Evolutionary conservation across 2,329 filamentous ascomycete species (phyloP).

Genomic region (Sarocladiaceae sp.): DNA sequence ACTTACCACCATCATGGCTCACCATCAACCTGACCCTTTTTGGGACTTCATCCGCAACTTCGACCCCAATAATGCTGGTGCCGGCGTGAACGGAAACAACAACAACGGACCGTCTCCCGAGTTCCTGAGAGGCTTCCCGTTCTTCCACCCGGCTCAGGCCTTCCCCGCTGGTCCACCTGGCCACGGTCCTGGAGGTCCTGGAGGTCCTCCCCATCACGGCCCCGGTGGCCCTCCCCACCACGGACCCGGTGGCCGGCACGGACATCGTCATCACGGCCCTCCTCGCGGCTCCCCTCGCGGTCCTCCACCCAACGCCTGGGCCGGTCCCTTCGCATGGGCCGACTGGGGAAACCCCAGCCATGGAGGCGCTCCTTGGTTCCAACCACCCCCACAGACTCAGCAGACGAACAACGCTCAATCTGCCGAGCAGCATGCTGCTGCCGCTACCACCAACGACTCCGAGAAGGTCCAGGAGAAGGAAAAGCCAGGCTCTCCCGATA

Average conservation of each 20-base stretch:
- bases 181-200: not conserved
- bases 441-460: no score
- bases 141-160: not conserved
- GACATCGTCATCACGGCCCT: not conserved
- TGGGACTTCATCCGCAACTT: conserved; percentile 9
- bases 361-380: not conserved
- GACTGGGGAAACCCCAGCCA: not conserved
- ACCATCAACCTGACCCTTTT: conserved; percentile 2
- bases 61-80: not conserved
- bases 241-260: not conserved
- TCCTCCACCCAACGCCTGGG: not conserved
- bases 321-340: conserved; percentile 4
- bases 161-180: no score
- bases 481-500: conserved; percentile 7
- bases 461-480: conserved; percentile 6
- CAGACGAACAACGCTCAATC: not conserved
- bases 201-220: not conserved
- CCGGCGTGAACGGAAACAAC: not conserved
- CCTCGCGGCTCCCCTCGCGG: not conserved
- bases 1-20: not conserved
- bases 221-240: not conserved
- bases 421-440: not conserved
- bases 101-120: not conserved
- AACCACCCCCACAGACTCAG: not conserved
- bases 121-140: conserved; percentile 4